Evolutionary conservation across 2,329 filamentous ascomycete species (phyloP).

Genomic region (Lasiodiplodia sp.): DNA sequence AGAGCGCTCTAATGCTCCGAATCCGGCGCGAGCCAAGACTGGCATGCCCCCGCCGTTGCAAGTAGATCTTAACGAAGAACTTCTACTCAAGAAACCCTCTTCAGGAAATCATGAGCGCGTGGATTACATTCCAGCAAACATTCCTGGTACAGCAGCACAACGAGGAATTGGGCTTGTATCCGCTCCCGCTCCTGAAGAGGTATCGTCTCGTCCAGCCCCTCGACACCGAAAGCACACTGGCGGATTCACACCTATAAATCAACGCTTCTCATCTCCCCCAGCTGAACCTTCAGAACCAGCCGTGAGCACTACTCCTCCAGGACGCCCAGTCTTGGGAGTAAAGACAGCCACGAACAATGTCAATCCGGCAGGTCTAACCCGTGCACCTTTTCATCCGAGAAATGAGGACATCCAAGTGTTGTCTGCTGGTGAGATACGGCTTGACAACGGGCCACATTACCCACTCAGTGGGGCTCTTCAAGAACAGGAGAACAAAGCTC

Average conservation of each 20-base stretch:
- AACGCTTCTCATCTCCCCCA: slow-evolving; percentile 4
- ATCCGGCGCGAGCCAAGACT: neutral
- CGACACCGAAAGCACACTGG: neutral
- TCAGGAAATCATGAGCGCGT: neutral
- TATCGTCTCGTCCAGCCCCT: neutral
- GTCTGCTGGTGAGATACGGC: slow-evolving; percentile 4
- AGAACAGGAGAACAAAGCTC: slow-evolving; percentile 2
- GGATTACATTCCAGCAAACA: neutral
- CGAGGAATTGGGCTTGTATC: neutral
- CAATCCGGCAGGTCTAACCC: neutral
- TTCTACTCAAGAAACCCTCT: neutral
- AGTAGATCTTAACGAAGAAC: neutral
- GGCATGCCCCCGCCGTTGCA: neutral
- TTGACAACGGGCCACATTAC: neutral
- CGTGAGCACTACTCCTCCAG: slow-evolving; percentile 19
- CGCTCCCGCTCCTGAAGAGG: neutral
- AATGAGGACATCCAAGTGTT: slow-evolving; percentile 2
- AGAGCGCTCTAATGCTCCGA: neutral
- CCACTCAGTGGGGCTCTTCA: neutral
- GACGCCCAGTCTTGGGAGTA: slow-evolving; percentile 3
- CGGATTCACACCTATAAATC: slow-evolving; percentile 20
- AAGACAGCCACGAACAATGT: neutral
- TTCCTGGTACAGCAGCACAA: neutral
- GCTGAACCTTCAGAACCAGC: neutral
- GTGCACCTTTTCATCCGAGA: neutral